phyloP scores from a whole-genome alignment of 1,284 basidiomycete genomes.

The Pterula multifida region DNA sequence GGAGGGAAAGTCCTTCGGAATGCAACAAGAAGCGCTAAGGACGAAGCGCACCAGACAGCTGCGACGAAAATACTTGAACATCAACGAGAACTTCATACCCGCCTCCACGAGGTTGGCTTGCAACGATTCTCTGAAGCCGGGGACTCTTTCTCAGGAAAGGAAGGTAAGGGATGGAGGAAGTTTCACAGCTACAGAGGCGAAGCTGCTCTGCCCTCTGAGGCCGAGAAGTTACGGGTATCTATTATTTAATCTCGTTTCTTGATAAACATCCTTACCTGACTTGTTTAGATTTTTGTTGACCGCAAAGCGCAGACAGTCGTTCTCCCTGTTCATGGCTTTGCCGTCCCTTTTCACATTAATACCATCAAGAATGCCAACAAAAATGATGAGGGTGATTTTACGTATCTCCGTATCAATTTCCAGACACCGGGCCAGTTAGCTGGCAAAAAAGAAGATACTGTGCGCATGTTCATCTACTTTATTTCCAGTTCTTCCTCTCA shows the following conservation, averaged over 20 bases:
- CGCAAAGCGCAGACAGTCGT: conserved; percentile 84
- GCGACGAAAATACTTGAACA: conserved; percentile 74
- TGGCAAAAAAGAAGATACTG: conserved; percentile 98
- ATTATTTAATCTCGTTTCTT: not conserved
- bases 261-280: conserved; percentile 7
- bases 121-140: conserved; percentile 76
- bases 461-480: conserved; percentile 20
- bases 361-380: conserved; percentile 98
- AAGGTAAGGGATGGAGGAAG: conserved; percentile 86
- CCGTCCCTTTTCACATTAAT: conserved; percentile 97
- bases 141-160: conserved; percentile 58
- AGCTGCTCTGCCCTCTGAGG: conserved; percentile 73
- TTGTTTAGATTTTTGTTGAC: conserved; percentile 76
- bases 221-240: conserved; percentile 65
- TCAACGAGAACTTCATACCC: conserved; percentile 76
- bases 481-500: not conserved
- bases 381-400: conserved; percentile 93
- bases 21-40: conserved; percentile 75
- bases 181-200: conserved; percentile 98
- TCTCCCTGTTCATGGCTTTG: conserved; percentile 89
- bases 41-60: conserved; percentile 64
- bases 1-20: conserved; percentile 78
- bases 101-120: conserved; percentile 75
- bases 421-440: conserved; percentile 96
- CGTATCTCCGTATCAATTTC: conserved; percentile 95